Conservation (phyloP, 306 rosid species). For the Spatholobus suberectus region DNA sequence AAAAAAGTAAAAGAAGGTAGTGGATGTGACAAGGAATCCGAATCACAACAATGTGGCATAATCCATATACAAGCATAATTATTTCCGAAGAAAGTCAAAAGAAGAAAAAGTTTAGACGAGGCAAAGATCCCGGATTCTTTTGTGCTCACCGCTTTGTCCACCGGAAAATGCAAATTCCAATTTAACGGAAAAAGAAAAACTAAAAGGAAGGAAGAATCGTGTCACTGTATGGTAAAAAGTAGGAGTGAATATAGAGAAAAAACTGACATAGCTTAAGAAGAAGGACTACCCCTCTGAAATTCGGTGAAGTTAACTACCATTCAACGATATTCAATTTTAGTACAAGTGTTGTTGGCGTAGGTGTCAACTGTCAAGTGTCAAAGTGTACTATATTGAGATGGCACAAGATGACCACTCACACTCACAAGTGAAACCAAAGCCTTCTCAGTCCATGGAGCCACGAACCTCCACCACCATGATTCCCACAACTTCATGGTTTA, state of each 20-base stretch:
- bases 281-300: not conserved
- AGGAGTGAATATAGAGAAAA: not conserved
- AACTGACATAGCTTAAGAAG: constrained; percentile 4
- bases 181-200: not conserved
- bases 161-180: constrained; percentile 9
- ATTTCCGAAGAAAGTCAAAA: not conserved
- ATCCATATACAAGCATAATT: not conserved
- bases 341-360: not conserved
- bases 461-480: constrained; percentile 50
- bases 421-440: not conserved
- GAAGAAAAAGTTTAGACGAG: not conserved
- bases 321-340: constrained; percentile 14
- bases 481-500: constrained; percentile 75
- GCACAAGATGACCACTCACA: not conserved
- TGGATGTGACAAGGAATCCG: not conserved
- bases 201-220: not conserved
- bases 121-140: not conserved
- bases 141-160: not conserved
- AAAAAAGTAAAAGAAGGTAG: not conserved
- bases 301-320: constrained; percentile 29
- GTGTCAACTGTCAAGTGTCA: not conserved
- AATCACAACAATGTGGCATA: constrained; percentile 17
- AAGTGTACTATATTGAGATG: constrained; percentile 1
- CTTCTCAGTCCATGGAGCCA: constrained; percentile 40
- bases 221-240: not conserved